phyloP scores from a whole-genome alignment of 805 yeast species.

The Metschnikowia cubensis region DNA sequence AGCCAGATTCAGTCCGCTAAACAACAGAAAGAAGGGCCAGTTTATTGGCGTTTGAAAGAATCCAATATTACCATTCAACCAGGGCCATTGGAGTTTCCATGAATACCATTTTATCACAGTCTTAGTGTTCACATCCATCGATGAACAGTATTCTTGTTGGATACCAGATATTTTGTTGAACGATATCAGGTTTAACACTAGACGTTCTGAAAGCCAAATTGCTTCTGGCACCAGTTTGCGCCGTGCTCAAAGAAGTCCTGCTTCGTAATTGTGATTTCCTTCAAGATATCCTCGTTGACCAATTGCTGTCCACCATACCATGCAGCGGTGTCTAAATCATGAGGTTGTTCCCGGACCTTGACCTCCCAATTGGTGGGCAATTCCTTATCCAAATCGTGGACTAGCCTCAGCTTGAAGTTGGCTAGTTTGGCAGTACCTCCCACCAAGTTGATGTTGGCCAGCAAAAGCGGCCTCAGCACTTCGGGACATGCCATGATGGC shows the following conservation, averaged over 20 bases:
- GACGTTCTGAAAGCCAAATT: slow-evolving; percentile 41
- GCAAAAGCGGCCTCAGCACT: slow-evolving; percentile 65
- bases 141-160: no score
- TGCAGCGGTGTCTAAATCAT: slow-evolving; percentile 24
- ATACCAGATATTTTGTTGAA: no score
- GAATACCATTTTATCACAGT: no score
- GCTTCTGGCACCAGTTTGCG: slow-evolving; percentile 49
- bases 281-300: slow-evolving; percentile 38
- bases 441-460: slow-evolving; percentile 70
- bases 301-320: slow-evolving; percentile 38
- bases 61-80: no score
- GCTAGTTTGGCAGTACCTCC: slow-evolving; percentile 81
- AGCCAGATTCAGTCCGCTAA: no score
- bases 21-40: no score
- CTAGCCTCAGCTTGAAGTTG: slow-evolving; percentile 61
- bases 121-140: no score
- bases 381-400: slow-evolving; percentile 58
- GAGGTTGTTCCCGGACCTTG: slow-evolving; percentile 35
- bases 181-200: background rate
- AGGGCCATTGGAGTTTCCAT: no score
- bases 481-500: slow-evolving; percentile 69
- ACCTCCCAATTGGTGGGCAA: slow-evolving; percentile 71
- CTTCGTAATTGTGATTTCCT: slow-evolving; percentile 58
- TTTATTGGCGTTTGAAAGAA: no score
- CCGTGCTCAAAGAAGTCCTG: slow-evolving; percentile 89